Percentiles rank a stretch among this genome's conserved stretches.
Evolutionary conservation across 2,329 filamentous ascomycete genomes (phyloP).

Genomic region (Penicillium sp.): DNA sequence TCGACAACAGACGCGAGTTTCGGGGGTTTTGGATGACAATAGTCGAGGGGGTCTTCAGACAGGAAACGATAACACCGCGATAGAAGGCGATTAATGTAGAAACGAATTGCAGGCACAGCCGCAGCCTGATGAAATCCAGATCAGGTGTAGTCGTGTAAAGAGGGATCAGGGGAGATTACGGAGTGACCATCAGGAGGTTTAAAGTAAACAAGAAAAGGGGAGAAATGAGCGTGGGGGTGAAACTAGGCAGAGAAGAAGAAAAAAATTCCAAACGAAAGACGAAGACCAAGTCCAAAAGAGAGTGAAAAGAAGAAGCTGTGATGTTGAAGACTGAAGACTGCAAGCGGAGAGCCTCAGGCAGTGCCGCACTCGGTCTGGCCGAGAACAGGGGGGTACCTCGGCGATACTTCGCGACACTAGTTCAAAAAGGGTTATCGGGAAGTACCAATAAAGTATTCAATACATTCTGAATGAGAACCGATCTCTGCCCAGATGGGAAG

Average conservation of each 20-base stretch:
- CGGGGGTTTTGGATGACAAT: neutral
- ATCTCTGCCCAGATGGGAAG: slow-evolving; percentile 5
- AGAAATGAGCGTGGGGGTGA: slow-evolving; percentile 7
- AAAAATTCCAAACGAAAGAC: slow-evolving; percentile 14
- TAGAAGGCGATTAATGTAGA: slow-evolving; percentile 15
- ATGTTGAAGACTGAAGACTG: slow-evolving; percentile 3
- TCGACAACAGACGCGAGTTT: slow-evolving; percentile 15
- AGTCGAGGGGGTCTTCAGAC: neutral
- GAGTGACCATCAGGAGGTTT: neutral
- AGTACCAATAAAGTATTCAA: slow-evolving; percentile 1
- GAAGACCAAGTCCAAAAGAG: slow-evolving; percentile 2
- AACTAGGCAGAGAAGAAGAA: slow-evolving; percentile 11
- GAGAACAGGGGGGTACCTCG: slow-evolving; percentile 14
- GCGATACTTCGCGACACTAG: slow-evolving; percentile 4
- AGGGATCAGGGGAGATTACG: slow-evolving; percentile 16
- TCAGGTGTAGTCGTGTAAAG: slow-evolving; percentile 15
- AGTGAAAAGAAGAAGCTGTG: slow-evolving; percentile 5
- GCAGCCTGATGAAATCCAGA: slow-evolving; percentile 19
- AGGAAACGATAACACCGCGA: slow-evolving; percentile 6
- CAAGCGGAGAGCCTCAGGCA: slow-evolving; percentile 20
- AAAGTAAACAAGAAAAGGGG: slow-evolving; percentile 9
- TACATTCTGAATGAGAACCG: neutral
- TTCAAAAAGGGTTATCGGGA: neutral
- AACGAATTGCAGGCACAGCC: slow-evolving; percentile 21
- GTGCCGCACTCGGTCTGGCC: slow-evolving; percentile 19